Evolutionary conservation across 2,329 filamentous ascomycete species (phyloP).

Genomic region (Ilyonectria destructans): DNA sequence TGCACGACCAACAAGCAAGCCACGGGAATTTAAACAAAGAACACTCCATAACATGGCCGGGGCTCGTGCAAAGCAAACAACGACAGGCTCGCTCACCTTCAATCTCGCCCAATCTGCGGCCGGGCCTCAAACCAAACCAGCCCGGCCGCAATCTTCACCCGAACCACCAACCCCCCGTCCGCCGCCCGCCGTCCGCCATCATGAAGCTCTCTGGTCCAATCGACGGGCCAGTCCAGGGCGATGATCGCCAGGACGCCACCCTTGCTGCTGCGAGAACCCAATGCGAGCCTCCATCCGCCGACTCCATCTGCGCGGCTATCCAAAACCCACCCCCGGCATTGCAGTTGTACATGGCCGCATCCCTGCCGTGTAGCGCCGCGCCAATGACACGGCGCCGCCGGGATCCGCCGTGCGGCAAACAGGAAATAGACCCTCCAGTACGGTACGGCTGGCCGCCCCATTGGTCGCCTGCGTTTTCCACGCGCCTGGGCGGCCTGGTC

Average conservation of each 20-base stretch:
- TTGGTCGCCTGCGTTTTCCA: constrained; percentile 38
- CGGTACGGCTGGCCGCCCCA: constrained; percentile 23
- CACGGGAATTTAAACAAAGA: constrained; percentile 13
- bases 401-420: constrained; percentile 28
- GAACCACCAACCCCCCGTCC: constrained; percentile 27
- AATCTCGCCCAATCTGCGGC: constrained; percentile 52
- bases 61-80: background rate
- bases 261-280: background rate
- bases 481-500: constrained; percentile 19
- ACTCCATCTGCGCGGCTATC: constrained; percentile 36
- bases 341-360: background rate
- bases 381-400: constrained; percentile 19
- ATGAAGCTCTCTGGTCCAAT: constrained; percentile 42
- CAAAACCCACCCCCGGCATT: background rate
- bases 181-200: background rate
- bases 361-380: constrained; percentile 4
- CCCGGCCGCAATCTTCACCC: constrained; percentile 38
- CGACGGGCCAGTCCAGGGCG: constrained; percentile 30
- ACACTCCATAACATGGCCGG: constrained; percentile 14
- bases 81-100: constrained; percentile 29
- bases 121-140: constrained; percentile 45
- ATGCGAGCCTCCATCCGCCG: background rate
- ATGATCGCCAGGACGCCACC: constrained; percentile 26
- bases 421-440: background rate
- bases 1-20: background rate